These are phyloP conservation scores for Papiliotrema nemorosa DNA, from an alignment of 1,284 basidiomycete species.

Conservation along the genomic window DNA sequence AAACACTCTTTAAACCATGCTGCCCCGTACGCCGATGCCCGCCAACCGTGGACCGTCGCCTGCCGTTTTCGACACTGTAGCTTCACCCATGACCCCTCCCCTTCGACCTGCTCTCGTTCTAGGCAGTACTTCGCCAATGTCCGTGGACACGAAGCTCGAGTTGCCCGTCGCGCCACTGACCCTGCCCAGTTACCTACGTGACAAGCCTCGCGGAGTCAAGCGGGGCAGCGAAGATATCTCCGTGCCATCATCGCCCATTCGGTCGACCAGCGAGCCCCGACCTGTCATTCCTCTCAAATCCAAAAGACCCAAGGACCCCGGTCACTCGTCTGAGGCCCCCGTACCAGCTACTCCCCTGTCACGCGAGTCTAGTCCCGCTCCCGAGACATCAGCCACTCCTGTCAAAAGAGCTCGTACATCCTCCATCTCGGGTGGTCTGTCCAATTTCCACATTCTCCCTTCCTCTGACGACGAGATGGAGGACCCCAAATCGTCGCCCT, in stretches of 20 bases:
- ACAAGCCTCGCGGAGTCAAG: too few species aligned
- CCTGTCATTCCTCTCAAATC: background rate
- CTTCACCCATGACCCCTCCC: background rate
- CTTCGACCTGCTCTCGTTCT: background rate
- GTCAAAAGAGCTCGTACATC: constrained; percentile 4
- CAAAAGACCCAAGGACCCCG: too few species aligned
- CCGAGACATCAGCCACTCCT: background rate
- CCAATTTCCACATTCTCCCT: constrained; percentile 2
- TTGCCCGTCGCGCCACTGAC: too few species aligned
- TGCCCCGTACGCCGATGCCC: too few species aligned
- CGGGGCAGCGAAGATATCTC: background rate
- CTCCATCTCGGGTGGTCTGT: constrained; percentile 1
- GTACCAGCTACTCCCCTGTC: too few species aligned
- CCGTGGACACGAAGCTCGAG: too few species aligned
- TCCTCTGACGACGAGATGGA: constrained; percentile 5
- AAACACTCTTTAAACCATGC: too few species aligned
- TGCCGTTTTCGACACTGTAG: too few species aligned
- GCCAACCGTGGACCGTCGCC: too few species aligned
- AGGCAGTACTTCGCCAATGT: too few species aligned
- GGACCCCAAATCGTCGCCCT: background rate
- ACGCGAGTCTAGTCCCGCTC: constrained; percentile 3
- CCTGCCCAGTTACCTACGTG: too few species aligned
- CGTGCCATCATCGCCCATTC: background rate
- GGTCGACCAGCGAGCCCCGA: background rate
- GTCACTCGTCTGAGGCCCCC: too few species aligned